A percentile compares a stretch with the other conserved stretches of the same genome.
phyloP scores from a whole-genome alignment of 257 asterid genomes.

The Nicotiana sylvestris region DNA sequence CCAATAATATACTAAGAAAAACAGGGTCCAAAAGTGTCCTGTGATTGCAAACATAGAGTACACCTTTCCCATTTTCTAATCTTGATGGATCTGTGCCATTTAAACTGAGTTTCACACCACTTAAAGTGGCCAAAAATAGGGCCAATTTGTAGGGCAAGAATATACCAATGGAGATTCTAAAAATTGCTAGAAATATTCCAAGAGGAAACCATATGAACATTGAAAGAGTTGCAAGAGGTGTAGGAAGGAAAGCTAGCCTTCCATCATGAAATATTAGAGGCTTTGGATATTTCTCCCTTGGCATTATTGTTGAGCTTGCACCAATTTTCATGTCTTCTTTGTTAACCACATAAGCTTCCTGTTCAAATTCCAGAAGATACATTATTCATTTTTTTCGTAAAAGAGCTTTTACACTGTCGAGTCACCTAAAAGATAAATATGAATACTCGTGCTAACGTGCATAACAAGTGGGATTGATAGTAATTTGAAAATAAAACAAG shows the following conservation, averaged over 20 bases:
- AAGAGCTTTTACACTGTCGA: no score
- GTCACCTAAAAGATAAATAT: no score
- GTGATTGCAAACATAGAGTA: constrained; percentile 79
- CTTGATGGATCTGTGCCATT: constrained; percentile 30
- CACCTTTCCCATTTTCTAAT: constrained; percentile 37
- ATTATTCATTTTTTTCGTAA: no score
- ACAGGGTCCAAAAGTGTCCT: constrained; percentile 82
- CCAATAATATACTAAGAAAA: constrained; percentile 48
- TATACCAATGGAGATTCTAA: constrained; percentile 49
- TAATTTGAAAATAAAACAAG: no score
- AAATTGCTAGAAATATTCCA: constrained; percentile 49
- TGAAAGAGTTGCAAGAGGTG: constrained; percentile 56
- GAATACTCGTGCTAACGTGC: no score
- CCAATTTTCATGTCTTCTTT: constrained; percentile 39
- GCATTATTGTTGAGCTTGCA: constrained; percentile 24
- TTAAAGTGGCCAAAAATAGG: constrained; percentile 32
- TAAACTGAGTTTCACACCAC: constrained; percentile 40
- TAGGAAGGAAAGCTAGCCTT: constrained; percentile 74
- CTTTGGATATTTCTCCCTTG: constrained; percentile 65
- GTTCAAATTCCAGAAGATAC: not conserved
- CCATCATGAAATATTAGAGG: constrained; percentile 92
- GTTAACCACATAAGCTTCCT: constrained; percentile 71
- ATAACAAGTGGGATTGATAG: no score
- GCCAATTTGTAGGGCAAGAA: constrained; percentile 50
- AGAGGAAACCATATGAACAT: constrained; percentile 86